phyloP scores from a whole-genome alignment of 1,284 basidiomycete genomes.

The Xerocomus minutiporus region DNA sequence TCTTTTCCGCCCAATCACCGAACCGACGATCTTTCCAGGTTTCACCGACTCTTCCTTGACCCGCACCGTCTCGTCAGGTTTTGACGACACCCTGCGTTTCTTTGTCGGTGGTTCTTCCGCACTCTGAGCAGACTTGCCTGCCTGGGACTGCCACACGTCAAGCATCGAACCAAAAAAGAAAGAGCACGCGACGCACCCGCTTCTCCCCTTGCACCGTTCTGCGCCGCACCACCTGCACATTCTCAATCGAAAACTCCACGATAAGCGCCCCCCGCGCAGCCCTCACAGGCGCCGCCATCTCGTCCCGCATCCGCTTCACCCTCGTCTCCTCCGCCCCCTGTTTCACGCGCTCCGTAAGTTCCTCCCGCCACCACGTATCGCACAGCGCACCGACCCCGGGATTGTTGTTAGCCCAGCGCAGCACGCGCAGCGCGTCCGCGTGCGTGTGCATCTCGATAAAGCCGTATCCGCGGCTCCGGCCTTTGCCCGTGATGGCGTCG shows the following conservation, averaged over 20 bases:
- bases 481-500: conserved; percentile 82
- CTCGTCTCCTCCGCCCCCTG: conserved; percentile 4
- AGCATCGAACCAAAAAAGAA: background rate
- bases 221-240: conserved; percentile 80
- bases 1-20: no score
- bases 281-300: conserved; percentile 8
- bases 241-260: conserved; percentile 92
- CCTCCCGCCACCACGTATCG: no score
- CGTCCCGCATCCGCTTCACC: conserved; percentile 10
- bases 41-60: conserved; percentile 16
- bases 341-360: conserved; percentile 14
- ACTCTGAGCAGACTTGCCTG: conserved; percentile 7
- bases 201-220: conserved; percentile 47
- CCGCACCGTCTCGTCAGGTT: conserved; percentile 4
- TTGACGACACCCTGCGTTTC: conserved; percentile 29
- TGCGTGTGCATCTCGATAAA: conserved; percentile 90
- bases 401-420: no score
- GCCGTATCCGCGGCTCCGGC: conserved; percentile 89
- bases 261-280: conserved; percentile 64
- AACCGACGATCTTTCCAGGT: background rate
- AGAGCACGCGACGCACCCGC: conserved; percentile 2
- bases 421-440: no score
- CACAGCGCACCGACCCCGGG: no score
- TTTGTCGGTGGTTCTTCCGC: conserved; percentile 15
- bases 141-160: conserved; percentile 4